These are phyloP conservation scores for Peronospora tabacina DNA, from an alignment of 352 stramenopile genomes.

Conservation along the genomic window DNA sequence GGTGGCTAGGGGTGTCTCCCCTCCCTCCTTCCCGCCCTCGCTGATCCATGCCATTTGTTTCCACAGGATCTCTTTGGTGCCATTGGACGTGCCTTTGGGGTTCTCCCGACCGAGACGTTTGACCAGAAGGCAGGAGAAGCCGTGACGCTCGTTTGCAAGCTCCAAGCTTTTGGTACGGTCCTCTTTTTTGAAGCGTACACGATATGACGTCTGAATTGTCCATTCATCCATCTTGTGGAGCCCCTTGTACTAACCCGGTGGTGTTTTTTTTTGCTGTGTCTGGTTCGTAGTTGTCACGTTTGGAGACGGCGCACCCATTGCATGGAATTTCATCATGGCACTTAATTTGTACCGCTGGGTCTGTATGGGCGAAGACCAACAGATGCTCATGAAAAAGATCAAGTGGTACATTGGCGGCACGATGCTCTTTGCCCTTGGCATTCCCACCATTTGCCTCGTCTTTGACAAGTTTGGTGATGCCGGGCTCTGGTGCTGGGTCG, in stretches of 20 bases:
- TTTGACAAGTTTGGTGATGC: slow-evolving; percentile 63
- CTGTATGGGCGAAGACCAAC: slow-evolving; percentile 73
- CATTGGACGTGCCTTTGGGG: slow-evolving; percentile 58
- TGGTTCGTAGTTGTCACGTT: slow-evolving; percentile 75
- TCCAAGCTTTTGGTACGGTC: slow-evolving; percentile 63
- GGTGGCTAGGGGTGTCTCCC: not conserved
- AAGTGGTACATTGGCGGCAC: slow-evolving; percentile 69
- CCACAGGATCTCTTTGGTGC: slow-evolving; percentile 62
- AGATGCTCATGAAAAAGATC: slow-evolving; percentile 76
- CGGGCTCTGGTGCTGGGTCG: slow-evolving; percentile 72
- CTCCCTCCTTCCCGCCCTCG: not conserved
- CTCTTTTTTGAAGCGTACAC: no score
- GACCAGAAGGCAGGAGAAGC: slow-evolving; percentile 43
- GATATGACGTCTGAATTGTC: no score
- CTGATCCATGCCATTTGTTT: no score
- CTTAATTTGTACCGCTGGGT: slow-evolving; percentile 80
- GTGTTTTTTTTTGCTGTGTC: not conserved
- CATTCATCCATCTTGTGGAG: no score
- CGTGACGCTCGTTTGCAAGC: slow-evolving; percentile 53
- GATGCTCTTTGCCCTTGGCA: slow-evolving; percentile 50
- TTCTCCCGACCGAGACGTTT: slow-evolving; percentile 60
- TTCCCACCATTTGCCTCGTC: slow-evolving; percentile 42
- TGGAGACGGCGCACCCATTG: slow-evolving; percentile 60
- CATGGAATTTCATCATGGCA: slow-evolving; percentile 82
- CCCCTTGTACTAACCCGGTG: no score